These are phyloP conservation scores for Flaveria floridana DNA, from an alignment of 140 eudicot species.

Conservation along the genomic window DNA sequence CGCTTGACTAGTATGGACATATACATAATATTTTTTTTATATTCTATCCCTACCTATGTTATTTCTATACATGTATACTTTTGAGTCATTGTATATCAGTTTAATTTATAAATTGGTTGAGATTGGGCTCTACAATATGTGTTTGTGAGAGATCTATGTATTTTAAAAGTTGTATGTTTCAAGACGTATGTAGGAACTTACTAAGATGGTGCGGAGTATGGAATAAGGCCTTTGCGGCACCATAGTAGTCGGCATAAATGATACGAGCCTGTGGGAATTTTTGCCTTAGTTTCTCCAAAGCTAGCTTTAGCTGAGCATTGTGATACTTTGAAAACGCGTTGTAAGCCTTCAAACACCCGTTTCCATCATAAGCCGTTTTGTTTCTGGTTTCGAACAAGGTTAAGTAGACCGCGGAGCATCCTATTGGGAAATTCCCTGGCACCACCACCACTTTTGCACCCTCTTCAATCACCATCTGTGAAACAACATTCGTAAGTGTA, in stretches of 20 bases:
- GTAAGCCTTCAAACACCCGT: constrained; percentile 62
- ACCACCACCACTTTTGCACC: constrained; percentile 67
- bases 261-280: constrained; percentile 58
- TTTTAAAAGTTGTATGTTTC: too few species aligned
- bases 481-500: background rate
- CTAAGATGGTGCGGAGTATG: constrained; percentile 64
- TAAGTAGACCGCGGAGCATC: constrained; percentile 60
- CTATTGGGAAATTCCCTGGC: constrained; percentile 78
- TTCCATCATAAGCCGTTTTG: constrained; percentile 47
- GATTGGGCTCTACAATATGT: too few species aligned
- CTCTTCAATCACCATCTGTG: constrained; percentile 59
- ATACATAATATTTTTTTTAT: too few species aligned
- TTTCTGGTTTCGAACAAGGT: constrained; percentile 46
- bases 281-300: constrained; percentile 43
- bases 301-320: constrained; percentile 55
- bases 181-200: constrained; percentile 20
- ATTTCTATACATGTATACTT: too few species aligned
- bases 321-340: constrained; percentile 66
- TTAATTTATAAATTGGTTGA: background rate
- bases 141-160: too few species aligned
- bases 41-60: too few species aligned
- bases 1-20: too few species aligned
- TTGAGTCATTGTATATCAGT: too few species aligned
- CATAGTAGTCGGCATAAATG: constrained; percentile 75
- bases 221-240: constrained; percentile 54